These are phyloP conservation scores for Polyporus tsugae DNA, from an alignment of 1,284 basidiomycete genomes.

Conservation along the genomic window DNA sequence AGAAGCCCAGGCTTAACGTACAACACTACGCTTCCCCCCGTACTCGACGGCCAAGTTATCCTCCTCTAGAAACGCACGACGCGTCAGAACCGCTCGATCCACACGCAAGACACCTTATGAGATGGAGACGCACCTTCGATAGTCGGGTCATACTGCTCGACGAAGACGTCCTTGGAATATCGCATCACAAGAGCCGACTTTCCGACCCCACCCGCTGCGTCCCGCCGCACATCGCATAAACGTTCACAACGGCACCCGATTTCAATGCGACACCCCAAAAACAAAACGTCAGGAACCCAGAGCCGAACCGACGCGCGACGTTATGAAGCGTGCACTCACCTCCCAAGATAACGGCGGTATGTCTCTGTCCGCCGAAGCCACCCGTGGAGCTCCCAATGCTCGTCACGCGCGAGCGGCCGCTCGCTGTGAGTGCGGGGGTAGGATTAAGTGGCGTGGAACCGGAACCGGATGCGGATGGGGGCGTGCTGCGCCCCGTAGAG, in stretches of 20 bases:
- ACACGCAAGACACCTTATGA: neutral
- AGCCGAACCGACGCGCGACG: slow-evolving; percentile 13
- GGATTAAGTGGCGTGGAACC: neutral
- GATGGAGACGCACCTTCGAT: slow-evolving; percentile 68
- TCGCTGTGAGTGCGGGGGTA: neutral
- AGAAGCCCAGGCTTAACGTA: slow-evolving; percentile 30
- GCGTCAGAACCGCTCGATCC: slow-evolving; percentile 29
- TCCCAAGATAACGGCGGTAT: slow-evolving; percentile 80
- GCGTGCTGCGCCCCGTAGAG: neutral
- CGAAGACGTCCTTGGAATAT: slow-evolving; percentile 77
- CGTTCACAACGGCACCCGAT: neutral
- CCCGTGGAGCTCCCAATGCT: neutral
- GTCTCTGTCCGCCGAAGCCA: slow-evolving; percentile 53
- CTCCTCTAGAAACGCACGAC: slow-evolving; percentile 54
- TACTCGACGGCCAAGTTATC: slow-evolving; percentile 66
- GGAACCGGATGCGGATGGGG: neutral
- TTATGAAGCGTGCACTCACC: slow-evolving; percentile 52
- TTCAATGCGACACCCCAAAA: neutral
- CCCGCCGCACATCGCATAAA: neutral
- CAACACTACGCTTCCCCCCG: slow-evolving; percentile 55
- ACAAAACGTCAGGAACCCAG: neutral
- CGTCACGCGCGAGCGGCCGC: slow-evolving; percentile 2
- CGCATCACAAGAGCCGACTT: slow-evolving; percentile 81
- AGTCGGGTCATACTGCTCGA: slow-evolving; percentile 83
- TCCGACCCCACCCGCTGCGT: slow-evolving; percentile 80